These are phyloP conservation scores for Polytrichum commune DNA, from an alignment of 225 moss, liverwort and hornwort genomes.

Conservation along the genomic window DNA sequence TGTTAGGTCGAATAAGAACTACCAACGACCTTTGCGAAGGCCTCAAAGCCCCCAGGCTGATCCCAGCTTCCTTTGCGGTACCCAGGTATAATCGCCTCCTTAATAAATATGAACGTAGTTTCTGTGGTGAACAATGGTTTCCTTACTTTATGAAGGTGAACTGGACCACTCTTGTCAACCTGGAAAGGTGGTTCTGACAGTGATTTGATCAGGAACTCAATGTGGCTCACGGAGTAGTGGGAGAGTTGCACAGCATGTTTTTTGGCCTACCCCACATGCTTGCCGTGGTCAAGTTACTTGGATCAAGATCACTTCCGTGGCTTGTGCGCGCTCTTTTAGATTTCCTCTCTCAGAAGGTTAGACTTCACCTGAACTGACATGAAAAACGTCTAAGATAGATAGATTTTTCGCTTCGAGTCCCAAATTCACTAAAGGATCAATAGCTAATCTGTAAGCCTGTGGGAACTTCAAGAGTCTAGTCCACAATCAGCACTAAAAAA, in stretches of 20 bases:
- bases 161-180: neutral
- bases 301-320: conserved; percentile 56
- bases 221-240: conserved; percentile 43
- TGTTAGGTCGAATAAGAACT: conserved; percentile 41
- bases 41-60: conserved; percentile 40
- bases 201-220: conserved; percentile 42
- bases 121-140: neutral
- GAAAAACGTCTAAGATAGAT: too few species aligned
- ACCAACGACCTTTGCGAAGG: conserved; percentile 43
- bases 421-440: too few species aligned
- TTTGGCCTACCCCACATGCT: conserved; percentile 65
- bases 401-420: too few species aligned
- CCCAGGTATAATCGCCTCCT: conserved; percentile 23
- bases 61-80: conserved; percentile 55
- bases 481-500: too few species aligned
- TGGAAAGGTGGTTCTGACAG: neutral
- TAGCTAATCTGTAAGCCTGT: too few species aligned
- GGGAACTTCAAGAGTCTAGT: too few species aligned
- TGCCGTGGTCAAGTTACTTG: conserved; percentile 50
- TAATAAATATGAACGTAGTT: neutral
- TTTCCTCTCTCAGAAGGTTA: conserved; percentile 52
- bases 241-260: conserved; percentile 51
- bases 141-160: neutral
- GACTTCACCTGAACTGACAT: neutral
- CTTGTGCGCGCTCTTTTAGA: conserved; percentile 59